Percentiles rank a stretch among this genome's conserved stretches.
phyloP scores from a whole-genome alignment of 768 basidiomycete genomes.

The Udeniomyces megalosporus region DNA sequence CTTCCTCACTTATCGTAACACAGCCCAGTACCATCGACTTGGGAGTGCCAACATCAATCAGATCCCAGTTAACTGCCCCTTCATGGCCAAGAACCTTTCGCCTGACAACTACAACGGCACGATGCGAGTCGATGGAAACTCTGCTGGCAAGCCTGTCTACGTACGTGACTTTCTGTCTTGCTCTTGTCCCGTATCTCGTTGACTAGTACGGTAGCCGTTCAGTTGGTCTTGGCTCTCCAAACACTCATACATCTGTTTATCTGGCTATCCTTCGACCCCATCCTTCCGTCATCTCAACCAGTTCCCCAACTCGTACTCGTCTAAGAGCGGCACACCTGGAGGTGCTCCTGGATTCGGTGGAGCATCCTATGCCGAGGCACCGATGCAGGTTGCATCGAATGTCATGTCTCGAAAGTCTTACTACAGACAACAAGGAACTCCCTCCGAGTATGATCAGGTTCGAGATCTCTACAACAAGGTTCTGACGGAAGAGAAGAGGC shows the following conservation, averaged over 20 bases:
- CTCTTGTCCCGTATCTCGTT: constrained; percentile 1
- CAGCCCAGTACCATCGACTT: constrained; percentile 24
- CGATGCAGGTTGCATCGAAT: constrained; percentile 23
- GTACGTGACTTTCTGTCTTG: constrained; percentile 19
- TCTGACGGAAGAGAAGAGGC: constrained; percentile 22
- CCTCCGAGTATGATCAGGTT: constrained; percentile 26
- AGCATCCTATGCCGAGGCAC: constrained; percentile 18
- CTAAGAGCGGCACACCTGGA: constrained; percentile 14
- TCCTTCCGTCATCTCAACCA: no score
- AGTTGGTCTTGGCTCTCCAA: no score
- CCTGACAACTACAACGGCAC: constrained; percentile 26
- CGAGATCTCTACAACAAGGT: constrained; percentile 26
- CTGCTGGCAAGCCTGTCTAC: constrained; percentile 21
- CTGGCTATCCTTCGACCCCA: no score
- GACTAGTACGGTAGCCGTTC: no score
- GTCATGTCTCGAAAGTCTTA: constrained; percentile 23
- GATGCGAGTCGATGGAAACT: constrained; percentile 26
- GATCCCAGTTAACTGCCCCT: constrained; percentile 17
- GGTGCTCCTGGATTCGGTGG: constrained; percentile 21
- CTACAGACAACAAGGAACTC: constrained; percentile 26
- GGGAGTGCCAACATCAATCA: constrained; percentile 27
- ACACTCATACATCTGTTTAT: no score
- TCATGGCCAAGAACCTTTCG: constrained; percentile 25
- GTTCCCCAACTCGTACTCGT: constrained; percentile 5
- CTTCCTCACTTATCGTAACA: constrained; percentile 22